Conservation (phyloP, 768 basidiomycete genomes). For the Cyclocybe cylindracea region DNA sequence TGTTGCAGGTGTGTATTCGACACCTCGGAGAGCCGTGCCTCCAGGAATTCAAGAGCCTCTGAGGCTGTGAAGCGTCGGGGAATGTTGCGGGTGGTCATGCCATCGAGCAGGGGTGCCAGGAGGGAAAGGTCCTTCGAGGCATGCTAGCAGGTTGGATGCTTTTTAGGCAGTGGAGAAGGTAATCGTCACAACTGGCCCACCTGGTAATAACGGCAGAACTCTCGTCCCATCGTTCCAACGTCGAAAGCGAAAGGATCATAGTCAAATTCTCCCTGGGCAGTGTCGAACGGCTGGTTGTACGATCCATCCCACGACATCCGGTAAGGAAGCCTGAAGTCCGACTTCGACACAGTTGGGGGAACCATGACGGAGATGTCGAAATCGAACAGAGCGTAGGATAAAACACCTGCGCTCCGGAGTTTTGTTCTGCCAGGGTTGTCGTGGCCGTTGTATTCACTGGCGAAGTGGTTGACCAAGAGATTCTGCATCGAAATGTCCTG, state of each 20-base stretch:
- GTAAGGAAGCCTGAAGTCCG: slow-evolving; percentile 10
- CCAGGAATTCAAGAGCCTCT: slow-evolving; percentile 27
- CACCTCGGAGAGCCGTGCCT: slow-evolving; percentile 3
- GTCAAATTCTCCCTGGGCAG: slow-evolving; percentile 21
- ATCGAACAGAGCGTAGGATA: slow-evolving; percentile 22
- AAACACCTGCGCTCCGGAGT: slow-evolving; percentile 9
- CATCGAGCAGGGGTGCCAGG: slow-evolving; percentile 28
- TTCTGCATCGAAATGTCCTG: slow-evolving; percentile 13
- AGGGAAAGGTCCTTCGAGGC: slow-evolving; percentile 17
- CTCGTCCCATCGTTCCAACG: slow-evolving; percentile 18
- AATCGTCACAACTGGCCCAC: slow-evolving; percentile 5
- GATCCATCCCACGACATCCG: slow-evolving; percentile 6
- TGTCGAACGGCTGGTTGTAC: slow-evolving; percentile 4
- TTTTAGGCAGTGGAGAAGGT: background rate
- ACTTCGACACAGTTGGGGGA: slow-evolving; percentile 5
- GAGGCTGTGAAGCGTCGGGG: slow-evolving; percentile 22
- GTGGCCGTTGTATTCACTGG: background rate
- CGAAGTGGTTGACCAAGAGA: slow-evolving; percentile 18
- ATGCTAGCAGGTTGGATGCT: slow-evolving; percentile 10
- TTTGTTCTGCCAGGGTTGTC: background rate
- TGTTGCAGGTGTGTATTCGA: background rate
- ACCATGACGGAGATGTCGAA: slow-evolving; percentile 20
- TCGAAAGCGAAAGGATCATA: slow-evolving; percentile 27
- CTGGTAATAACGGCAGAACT: slow-evolving; percentile 5
- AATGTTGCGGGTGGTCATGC: slow-evolving; percentile 25